Evolutionary conservation across 2,329 filamentous ascomycete genomes (phyloP), one percentile per base, ranked within the genome.

Genomic region (Aureobasidium sp.): DNA sequence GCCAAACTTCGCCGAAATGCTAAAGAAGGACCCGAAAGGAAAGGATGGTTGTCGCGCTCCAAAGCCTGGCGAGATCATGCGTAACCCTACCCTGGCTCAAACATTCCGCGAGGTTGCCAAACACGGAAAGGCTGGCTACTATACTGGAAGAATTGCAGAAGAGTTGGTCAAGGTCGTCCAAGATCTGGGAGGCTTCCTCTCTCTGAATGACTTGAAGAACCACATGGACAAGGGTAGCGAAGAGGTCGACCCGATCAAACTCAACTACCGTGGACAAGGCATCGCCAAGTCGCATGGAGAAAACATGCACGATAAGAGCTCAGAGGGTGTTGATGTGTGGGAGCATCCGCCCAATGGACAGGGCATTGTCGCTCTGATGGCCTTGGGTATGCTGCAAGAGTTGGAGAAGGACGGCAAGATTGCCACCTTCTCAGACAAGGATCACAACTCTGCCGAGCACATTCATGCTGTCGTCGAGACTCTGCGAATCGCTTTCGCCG

Each of bases 301-400:
- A 40, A 75, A 75, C 57, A 75, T 77, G 9, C 72, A 78, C 38
- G 75, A 74, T 35, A 69, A 73, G 38, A 68, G 77, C 19, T 71
- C 73, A 4, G 73, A 77, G 13, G 84, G 85, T 10, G 81, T 96
- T 43, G 86, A 95, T 69, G 78, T 99, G 0, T 97, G 93, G 93
- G 94, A 99, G 70, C 93, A 97, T 70, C 92, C 93, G 37, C 94
- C 94, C 9, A 97, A 97, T 68, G 92, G 94, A 0, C 94, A 97
- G 74, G 94, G 94, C 1, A 92, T 97, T 65, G 89, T 97, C 2
- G 94, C 94, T 0, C 78, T 97, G 33, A 96, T 97, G 87, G 89
- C 94, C 0, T 79, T 99, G 0, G 94, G 94, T 1, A 95, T 97
- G 65, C 78, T 99, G 51, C 86, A 96, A 71, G 85, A 92, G 70